Evolutionary conservation across 2,329 filamentous ascomycete genomes (phyloP).

Genomic region (Cladorrhinum sp.): DNA sequence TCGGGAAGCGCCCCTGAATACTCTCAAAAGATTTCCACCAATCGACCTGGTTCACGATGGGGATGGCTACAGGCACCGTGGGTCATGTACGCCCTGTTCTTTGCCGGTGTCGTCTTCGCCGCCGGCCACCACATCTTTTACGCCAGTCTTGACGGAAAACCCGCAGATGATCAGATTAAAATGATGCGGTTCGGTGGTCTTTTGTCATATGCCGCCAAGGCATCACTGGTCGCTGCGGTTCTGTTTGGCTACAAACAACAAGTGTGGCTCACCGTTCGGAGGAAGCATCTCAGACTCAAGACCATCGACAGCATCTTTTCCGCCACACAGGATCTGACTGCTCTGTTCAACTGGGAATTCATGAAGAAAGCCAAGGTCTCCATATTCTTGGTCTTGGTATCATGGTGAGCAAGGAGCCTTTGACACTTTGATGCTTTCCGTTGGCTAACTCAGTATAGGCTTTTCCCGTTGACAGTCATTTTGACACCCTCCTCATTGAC

Average conservation of each 20-base stretch:
- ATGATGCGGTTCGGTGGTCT: constrained; percentile 26
- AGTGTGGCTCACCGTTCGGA: constrained; percentile 25
- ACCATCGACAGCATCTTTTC: constrained; percentile 26
- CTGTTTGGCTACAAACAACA: constrained; percentile 26
- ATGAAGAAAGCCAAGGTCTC: constrained; percentile 22
- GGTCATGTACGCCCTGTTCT: constrained; percentile 24
- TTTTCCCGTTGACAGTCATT: constrained; percentile 31
- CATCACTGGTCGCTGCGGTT: constrained; percentile 21
- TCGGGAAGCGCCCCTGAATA: neutral
- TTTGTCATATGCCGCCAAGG: constrained; percentile 24
- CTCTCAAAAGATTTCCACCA: neutral
- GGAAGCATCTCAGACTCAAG: constrained; percentile 19
- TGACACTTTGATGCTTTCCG: neutral
- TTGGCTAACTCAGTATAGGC: constrained; percentile 12
- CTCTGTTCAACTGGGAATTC: constrained; percentile 24
- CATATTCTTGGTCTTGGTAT: constrained; percentile 16
- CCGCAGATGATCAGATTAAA: constrained; percentile 25
- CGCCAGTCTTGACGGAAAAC: constrained; percentile 16
- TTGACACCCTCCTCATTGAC: constrained; percentile 30
- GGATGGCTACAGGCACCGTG: constrained; percentile 17
- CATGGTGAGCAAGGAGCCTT: constrained; percentile 16
- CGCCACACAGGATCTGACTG: constrained; percentile 18
- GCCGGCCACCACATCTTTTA: constrained; percentile 25
- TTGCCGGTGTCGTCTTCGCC: constrained; percentile 22
- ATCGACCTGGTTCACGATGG: constrained; percentile 11